Evolutionary conservation across 306 rosid species (phyloP).

Genomic region (Cyamopsis tetragonoloba): DNA sequence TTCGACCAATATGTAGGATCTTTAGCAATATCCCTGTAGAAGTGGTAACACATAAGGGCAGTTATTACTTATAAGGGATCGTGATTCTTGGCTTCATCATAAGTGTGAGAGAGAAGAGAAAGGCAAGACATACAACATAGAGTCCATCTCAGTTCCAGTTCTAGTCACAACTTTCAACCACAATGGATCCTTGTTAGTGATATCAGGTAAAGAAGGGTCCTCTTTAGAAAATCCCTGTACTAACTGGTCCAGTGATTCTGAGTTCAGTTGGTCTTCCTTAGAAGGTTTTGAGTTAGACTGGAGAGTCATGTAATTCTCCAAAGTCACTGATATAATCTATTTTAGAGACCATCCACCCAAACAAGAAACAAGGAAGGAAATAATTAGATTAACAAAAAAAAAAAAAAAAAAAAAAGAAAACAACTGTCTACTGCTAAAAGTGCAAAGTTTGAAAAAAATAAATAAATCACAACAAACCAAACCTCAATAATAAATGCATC

Average conservation of each 20-base stretch:
- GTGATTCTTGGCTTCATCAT: slow-evolving; percentile 17
- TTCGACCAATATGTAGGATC: slow-evolving; percentile 87
- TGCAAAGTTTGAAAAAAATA: slow-evolving; percentile 6
- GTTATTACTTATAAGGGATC: slow-evolving; percentile 18
- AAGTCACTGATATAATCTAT: slow-evolving; percentile 78
- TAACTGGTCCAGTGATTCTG: slow-evolving; percentile 41
- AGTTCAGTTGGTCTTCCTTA: slow-evolving; percentile 40
- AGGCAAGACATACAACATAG: slow-evolving; percentile 44
- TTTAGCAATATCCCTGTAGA: slow-evolving; percentile 58
- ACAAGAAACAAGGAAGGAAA: slow-evolving; percentile 27
- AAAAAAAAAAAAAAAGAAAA: background rate
- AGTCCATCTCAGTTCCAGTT: slow-evolving; percentile 42
- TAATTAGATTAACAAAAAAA: slow-evolving; percentile 18
- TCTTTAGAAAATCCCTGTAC: slow-evolving; percentile 43
- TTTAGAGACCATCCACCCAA: slow-evolving; percentile 21
- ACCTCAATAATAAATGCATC: background rate
- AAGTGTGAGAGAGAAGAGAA: slow-evolving; percentile 9
- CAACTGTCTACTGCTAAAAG: slow-evolving; percentile 3
- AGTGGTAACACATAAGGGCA: slow-evolving; percentile 22
- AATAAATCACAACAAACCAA: slow-evolving; percentile 5
- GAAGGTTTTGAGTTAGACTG: slow-evolving; percentile 30
- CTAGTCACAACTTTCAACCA: slow-evolving; percentile 30
- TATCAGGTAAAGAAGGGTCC: slow-evolving; percentile 35
- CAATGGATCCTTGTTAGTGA: slow-evolving; percentile 42
- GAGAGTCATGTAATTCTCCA: slow-evolving; percentile 67